Base-by-base conservation (phyloP, 2,329 filamentous ascomycete genomes). In the Colletotrichum tropicicola region DNA sequence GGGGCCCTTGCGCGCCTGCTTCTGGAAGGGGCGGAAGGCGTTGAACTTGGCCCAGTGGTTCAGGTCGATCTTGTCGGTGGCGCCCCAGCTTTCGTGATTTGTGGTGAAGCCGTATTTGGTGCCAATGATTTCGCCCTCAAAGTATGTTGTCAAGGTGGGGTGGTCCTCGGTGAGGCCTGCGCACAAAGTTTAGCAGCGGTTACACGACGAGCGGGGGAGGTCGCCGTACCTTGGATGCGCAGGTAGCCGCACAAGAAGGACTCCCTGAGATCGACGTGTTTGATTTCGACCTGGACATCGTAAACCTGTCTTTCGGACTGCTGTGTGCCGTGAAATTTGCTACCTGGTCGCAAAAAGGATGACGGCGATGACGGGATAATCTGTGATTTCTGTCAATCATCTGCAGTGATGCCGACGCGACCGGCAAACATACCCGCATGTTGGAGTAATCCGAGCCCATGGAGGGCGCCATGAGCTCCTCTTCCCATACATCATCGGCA, bases 121-220 rank as follows among this genome's bases (percentile, higher is more conserved):
- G 51, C 96, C 96, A 69, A 99, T 98, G 58, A 99, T 97, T 79
- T 99, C 96, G 76, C 95, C 94, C 79, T 98, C 95, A 73, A 99
- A 99, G 77, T 97, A 99, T 1, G 96, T 99, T 8, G 95, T 98
- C 53, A 99, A 84, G n/a, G 94, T 98, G 12, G 95, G 95, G 76
- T 98, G 95, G 78, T 98, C 94, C 75, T 97, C 92, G 0, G 96
- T 98, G 15, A 99, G 84, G 55, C 94, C 94, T 98, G 70, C 4
- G 4, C 10, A 67, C 37, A 59, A 45, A 19, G 62, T 27, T 59
- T 53, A 59, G 57, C 19, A 23, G 49, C 15, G 23, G 43, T 60
- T 41, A 59, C 30, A 45, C 56, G 53, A 68, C 23, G 47, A 32
- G 43, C 68, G 62, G 67, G 69, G 57, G 37, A 27, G 6, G 13